Evolutionary conservation across 768 basidiomycete genomes (phyloP), one percentile per base, ranked within the genome.

Genomic region (Sarcodon sp.): DNA sequence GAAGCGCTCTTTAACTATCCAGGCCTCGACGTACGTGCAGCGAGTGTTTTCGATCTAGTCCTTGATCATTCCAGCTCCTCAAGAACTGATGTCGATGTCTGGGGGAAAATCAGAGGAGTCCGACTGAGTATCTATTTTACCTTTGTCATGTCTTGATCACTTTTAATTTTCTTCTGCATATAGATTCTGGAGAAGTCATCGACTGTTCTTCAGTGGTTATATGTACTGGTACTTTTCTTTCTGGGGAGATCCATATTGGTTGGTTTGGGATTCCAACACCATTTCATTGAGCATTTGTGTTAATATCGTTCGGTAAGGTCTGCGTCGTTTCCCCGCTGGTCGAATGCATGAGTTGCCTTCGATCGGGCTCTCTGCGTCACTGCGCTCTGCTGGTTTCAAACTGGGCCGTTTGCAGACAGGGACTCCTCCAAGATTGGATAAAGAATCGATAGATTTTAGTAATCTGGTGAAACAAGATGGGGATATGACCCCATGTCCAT

Each of bases 221-320:
- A 11, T 90, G 88, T 55, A 93, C 90, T 0, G 91, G 91, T 7
- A 94, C 91, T 0, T 94, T 94, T 59, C 72, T 94, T 21, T 83
- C 84, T 2, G 91, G 87, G 9, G 87, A 93, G 65, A 89, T 92
- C 41, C 90, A 93, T 57, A 86, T 94, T 43, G 90, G 88, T 80
- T 10, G 15, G 50, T 35, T 35, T 10, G 39, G 12, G 31, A 16
- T 39, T 31, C 9, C 34, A 51, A 45, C 15, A 13, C 43, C 44
- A 33, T 13, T 35, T 15, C 7, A 18, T 36, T 11, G 33, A 13
- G 2, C 8, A 34, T n/a, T 34, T 21, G 8, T 34, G 13, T 35
- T 36, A 21, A 5, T 7, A n/a, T 33, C 32, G 37, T 34, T 16
- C 38, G 39, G 8, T 9, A 41, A 83, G 81, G 83, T 39, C 72